A percentile compares a stretch with the other conserved stretches of the same genome.
phyloP scores from a whole-genome alignment of 2,329 filamentous ascomycete genomes.

The Fusarium coffeatum region DNA sequence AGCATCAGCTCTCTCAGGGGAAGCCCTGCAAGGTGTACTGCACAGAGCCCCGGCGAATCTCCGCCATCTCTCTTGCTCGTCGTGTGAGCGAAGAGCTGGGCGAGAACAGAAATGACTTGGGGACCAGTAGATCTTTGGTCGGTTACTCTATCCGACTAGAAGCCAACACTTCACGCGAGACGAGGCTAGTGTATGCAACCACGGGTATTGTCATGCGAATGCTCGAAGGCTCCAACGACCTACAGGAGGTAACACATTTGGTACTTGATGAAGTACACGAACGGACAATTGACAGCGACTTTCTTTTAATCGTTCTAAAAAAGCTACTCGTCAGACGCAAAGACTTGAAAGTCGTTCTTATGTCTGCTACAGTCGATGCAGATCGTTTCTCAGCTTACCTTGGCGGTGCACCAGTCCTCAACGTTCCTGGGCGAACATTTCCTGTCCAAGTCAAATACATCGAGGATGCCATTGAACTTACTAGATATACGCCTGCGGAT shows the following conservation, averaged over 20 bases:
- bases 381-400: conserved; percentile 91
- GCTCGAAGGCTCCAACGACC: conserved; percentile 88
- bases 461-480: conserved; percentile 92
- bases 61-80: conserved; percentile 91
- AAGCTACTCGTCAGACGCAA: conserved; percentile 80
- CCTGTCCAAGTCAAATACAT: conserved; percentile 89
- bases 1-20: conserved; percentile 85
- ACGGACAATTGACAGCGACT: conserved; percentile 95
- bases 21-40: conserved; percentile 92
- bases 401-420: conserved; percentile 84
- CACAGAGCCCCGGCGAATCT: conserved; percentile 94
- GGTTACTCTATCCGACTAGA: conserved; percentile 96
- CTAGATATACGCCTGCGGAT: conserved; percentile 72
- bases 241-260: conserved; percentile 90
- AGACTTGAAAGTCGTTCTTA: conserved; percentile 91
- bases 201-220: conserved; percentile 96
- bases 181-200: conserved; percentile 88
- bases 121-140: conserved; percentile 84
- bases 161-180: conserved; percentile 84
- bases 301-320: conserved; percentile 90
- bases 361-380: conserved; percentile 97
- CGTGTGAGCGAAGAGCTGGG: conserved; percentile 96
- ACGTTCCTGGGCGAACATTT: conserved; percentile 92
- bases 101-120: conserved; percentile 83
- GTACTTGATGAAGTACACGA: conserved; percentile 99